A percentile compares a stretch with the other conserved stretches of the same genome.
phyloP scores from a whole-genome alignment of 2,329 filamentous ascomycete genomes.

The Cordyceps farinosa region DNA sequence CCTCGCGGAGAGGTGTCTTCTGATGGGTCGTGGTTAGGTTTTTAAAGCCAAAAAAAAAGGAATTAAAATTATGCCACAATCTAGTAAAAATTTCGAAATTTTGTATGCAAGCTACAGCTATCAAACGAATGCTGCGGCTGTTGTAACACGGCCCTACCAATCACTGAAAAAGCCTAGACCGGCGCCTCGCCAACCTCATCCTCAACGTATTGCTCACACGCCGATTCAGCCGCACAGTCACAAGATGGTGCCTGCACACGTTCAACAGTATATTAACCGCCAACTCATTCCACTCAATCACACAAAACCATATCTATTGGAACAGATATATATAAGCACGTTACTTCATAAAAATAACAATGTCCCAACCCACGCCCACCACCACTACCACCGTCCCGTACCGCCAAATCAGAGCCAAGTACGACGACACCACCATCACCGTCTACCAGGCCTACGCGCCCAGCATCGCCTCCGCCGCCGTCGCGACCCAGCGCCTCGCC shows the following conservation, averaged over 20 bases:
- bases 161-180: neutral
- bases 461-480: conserved; percentile 50
- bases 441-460: conserved; percentile 60
- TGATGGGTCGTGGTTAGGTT: too few relatives aligned
- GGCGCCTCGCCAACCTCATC: neutral
- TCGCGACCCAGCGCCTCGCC: conserved; percentile 47
- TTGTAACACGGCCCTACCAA: too few relatives aligned
- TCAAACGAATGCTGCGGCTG: too few relatives aligned
- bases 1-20: too few relatives aligned
- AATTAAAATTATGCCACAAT: too few relatives aligned
- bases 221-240: conserved; percentile 12
- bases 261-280: neutral
- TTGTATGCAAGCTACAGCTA: too few relatives aligned
- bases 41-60: too few relatives aligned
- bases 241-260: neutral
- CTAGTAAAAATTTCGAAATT: too few relatives aligned
- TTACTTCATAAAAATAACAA: neutral
- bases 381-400: conserved; percentile 27
- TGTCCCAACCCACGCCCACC: neutral
- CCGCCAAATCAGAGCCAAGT: conserved; percentile 51
- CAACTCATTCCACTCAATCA: neutral
- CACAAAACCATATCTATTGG: neutral
- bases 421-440: conserved; percentile 50
- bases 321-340: neutral
- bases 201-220: neutral